Conservation (phyloP, 257 asterid species). For the Forsythia viridissima region DNA sequence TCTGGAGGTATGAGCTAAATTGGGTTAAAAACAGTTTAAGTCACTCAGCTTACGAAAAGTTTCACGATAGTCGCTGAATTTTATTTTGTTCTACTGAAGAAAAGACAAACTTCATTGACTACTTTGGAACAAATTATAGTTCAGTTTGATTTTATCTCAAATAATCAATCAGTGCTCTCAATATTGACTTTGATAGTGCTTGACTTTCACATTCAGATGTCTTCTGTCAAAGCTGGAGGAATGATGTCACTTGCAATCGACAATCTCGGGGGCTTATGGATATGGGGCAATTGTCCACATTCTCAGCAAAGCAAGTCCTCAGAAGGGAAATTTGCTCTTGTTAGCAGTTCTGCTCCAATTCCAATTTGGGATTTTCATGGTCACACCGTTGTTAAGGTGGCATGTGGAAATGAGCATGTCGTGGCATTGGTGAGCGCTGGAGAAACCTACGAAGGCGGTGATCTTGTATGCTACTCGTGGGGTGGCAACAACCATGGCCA, state of each 20-base stretch:
- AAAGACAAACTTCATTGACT: neutral
- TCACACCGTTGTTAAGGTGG: conserved; percentile 80
- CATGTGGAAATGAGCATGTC: conserved; percentile 89
- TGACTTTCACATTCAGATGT: conserved; percentile 50
- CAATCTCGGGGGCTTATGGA: conserved; percentile 72
- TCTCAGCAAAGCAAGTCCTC: conserved; percentile 38
- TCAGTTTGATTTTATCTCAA: too few species aligned
- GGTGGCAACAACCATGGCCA: conserved; percentile 86
- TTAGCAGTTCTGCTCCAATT: conserved; percentile 51
- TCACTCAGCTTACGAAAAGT: neutral
- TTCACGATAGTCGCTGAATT: neutral
- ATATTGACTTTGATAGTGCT: neutral
- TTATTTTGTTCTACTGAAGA: neutral
- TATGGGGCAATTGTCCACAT: conserved; percentile 86
- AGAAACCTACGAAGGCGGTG: conserved; percentile 56
- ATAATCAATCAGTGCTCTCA: neutral
- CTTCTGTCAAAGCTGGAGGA: conserved; percentile 79
- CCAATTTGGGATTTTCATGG: conserved; percentile 85
- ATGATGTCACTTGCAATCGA: conserved; percentile 94
- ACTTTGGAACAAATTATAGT: neutral
- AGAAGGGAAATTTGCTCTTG: conserved; percentile 48
- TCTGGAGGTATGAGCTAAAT: conserved; percentile 56
- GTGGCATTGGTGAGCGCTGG: conserved; percentile 77
- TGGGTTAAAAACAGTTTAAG: neutral
- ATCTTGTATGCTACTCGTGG: conserved; percentile 82